Evolutionary conservation across 768 basidiomycete species (phyloP).

Genomic region (Coprinopsis cinerea): DNA sequence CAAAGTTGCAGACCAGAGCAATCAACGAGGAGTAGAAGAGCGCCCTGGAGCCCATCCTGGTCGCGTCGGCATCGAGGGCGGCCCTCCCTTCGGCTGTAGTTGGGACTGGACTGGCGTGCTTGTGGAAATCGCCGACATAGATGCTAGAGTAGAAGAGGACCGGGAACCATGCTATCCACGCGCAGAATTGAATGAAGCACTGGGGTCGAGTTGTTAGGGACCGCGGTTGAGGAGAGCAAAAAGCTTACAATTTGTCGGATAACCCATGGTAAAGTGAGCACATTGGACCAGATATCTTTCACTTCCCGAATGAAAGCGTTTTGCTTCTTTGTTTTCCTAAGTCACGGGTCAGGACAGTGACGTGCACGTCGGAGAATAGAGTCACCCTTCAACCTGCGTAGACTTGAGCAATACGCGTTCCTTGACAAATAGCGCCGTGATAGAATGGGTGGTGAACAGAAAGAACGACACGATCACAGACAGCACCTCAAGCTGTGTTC

Average conservation of each 20-base stretch:
- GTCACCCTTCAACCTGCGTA: constrained; percentile 5
- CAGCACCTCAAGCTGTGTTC: constrained; percentile 75
- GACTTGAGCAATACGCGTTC: constrained; percentile 62
- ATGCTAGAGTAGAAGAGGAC: constrained; percentile 82
- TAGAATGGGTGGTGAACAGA: constrained; percentile 58
- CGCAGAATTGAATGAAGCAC: constrained; percentile 79
- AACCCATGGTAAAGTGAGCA: constrained; percentile 59
- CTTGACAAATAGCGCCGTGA: constrained; percentile 56
- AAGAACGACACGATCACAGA: constrained; percentile 67
- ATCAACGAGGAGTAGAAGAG: constrained; percentile 74
- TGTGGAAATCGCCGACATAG: constrained; percentile 87
- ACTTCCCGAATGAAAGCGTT: constrained; percentile 40
- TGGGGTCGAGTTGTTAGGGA: constrained; percentile 19
- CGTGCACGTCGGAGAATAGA: not conserved
- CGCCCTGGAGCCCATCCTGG: constrained; percentile 78
- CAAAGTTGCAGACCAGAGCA: constrained; percentile 58
- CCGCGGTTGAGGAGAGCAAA: not conserved
- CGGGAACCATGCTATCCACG: constrained; percentile 92
- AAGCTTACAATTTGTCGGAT: constrained; percentile 76
- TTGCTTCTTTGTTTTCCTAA: constrained; percentile 20
- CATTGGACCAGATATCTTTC: constrained; percentile 65
- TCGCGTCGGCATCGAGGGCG: constrained; percentile 58
- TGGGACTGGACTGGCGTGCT: constrained; percentile 32
- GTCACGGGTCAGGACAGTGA: not conserved
- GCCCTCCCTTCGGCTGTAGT: constrained; percentile 21